Conservation (phyloP, 2,329 filamentous ascomycete species). For the Pestalotiopsis sp. region DNA sequence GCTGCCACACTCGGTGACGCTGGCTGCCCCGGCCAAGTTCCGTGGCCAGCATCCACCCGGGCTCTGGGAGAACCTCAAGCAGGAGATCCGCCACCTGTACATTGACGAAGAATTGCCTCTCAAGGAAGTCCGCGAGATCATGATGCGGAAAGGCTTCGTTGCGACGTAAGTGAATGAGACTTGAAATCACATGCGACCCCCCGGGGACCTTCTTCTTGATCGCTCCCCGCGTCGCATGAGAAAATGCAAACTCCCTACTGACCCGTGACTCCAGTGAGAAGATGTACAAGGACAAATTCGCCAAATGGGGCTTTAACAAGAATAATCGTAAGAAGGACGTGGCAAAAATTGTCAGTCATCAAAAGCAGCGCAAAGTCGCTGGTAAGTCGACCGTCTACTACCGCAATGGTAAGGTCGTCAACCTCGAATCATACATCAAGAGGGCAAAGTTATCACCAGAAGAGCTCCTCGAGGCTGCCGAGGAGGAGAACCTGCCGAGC, state of each 20-base stretch:
- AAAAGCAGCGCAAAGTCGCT: slow-evolving; percentile 22
- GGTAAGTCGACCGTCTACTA: slow-evolving; percentile 23
- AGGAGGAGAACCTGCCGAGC: neutral
- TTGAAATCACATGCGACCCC: neutral
- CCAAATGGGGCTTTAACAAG: slow-evolving; percentile 26
- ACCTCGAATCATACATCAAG: slow-evolving; percentile 24
- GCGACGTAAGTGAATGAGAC: slow-evolving; percentile 22
- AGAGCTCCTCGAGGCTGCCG: neutral
- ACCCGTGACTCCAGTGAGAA: slow-evolving; percentile 15
- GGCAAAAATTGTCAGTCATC: slow-evolving; percentile 23
- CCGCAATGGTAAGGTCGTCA: slow-evolving; percentile 24
- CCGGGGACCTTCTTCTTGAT: neutral
- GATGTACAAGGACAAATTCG: slow-evolving; percentile 27
- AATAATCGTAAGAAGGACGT: slow-evolving; percentile 26
- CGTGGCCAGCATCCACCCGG: slow-evolving; percentile 18
- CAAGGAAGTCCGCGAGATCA: slow-evolving; percentile 20
- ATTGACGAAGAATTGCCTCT: slow-evolving; percentile 23
- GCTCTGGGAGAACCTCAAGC: slow-evolving; percentile 23
- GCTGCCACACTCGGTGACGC: neutral
- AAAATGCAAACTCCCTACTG: neutral
- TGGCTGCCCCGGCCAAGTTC: slow-evolving; percentile 4
- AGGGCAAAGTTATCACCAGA: slow-evolving; percentile 5
- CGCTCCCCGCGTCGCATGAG: neutral
- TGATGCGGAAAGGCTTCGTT: slow-evolving; percentile 22
- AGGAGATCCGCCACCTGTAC: slow-evolving; percentile 23